Percentiles rank a stretch among this genome's conserved stretches.
Conservation (phyloP, 1,284 basidiomycete genomes). For the Pseudozyma thailandica region DNA sequence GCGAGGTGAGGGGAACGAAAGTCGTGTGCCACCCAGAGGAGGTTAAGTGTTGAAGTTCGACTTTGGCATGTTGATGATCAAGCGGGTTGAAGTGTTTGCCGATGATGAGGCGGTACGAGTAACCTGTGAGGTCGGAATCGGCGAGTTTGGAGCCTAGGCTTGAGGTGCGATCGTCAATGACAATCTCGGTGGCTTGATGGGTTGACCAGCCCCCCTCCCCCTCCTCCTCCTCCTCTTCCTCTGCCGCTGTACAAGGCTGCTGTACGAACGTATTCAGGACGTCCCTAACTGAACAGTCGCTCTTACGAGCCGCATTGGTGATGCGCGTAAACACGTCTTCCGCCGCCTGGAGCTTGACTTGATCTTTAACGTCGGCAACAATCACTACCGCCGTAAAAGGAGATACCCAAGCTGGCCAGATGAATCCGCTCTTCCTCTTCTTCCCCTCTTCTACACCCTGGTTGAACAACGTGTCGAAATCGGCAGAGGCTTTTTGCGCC, state of each 20-base stretch:
- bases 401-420: conserved; percentile 61
- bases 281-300: not conserved
- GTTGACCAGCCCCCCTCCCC: conserved; percentile 2
- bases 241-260: not conserved
- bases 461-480: conserved; percentile 13
- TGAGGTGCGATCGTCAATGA: conserved; percentile 63
- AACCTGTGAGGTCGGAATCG: conserved; percentile 67
- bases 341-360: conserved; percentile 4
- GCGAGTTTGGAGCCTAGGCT: conserved; percentile 63
- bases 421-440: conserved; percentile 43
- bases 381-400: conserved; percentile 53
- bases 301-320: not conserved
- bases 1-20: not conserved
- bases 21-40: conserved; percentile 1
- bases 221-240: not conserved
- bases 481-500: conserved; percentile 46
- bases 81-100: conserved; percentile 51
- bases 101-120: conserved; percentile 57
- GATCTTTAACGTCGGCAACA: conserved; percentile 16
- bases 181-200: conserved; percentile 33
- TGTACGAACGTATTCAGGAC: not conserved
- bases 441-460: not conserved
- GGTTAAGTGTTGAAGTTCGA: conserved; percentile 21
- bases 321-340: conserved; percentile 3
- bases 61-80: not conserved